Percentiles rank a stretch among this genome's conserved stretches.
Conservation (phyloP, 495 filamentous ascomycete genomes). For the Opeltia flavorubescens region DNA sequence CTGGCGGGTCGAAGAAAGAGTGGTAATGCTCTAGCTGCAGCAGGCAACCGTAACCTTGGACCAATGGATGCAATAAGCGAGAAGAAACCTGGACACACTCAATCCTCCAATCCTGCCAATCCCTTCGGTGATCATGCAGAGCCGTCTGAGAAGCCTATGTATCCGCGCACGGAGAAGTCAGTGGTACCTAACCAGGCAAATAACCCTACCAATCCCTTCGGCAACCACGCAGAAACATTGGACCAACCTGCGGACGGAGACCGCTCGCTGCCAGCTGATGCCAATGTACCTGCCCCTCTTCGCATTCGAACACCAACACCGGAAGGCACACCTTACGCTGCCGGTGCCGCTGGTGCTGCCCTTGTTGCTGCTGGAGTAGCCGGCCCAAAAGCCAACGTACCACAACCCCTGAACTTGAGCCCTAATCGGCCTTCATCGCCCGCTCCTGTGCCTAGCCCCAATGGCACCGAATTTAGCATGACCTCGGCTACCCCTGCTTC, state of each 20-base stretch:
- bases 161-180: background rate
- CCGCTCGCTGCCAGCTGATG: background rate
- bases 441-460: conserved; percentile 33
- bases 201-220: conserved; percentile 40
- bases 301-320: conserved; percentile 16
- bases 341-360: conserved; percentile 26
- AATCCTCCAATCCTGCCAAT: conserved; percentile 18
- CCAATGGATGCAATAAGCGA: conserved; percentile 17
- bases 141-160: background rate
- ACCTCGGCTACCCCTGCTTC: conserved; percentile 37
- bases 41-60: conserved; percentile 11
- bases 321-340: conserved; percentile 19
- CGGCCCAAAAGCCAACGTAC: conserved; percentile 17
- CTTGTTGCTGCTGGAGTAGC: conserved; percentile 19
- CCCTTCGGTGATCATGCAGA: conserved; percentile 20
- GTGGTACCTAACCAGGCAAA: conserved; percentile 25
- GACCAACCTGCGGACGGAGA: conserved; percentile 14
- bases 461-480: conserved; percentile 44
- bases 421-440: conserved; percentile 15
- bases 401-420: conserved; percentile 17
- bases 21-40: conserved; percentile 22
- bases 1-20: conserved; percentile 31
- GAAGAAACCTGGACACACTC: conserved; percentile 14
- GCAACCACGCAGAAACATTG: conserved; percentile 30
- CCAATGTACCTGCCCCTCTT: conserved; percentile 12